These are phyloP conservation scores for Hortaea werneckii DNA, from an alignment of 2,329 filamentous ascomycete species.

Conservation along the genomic window DNA sequence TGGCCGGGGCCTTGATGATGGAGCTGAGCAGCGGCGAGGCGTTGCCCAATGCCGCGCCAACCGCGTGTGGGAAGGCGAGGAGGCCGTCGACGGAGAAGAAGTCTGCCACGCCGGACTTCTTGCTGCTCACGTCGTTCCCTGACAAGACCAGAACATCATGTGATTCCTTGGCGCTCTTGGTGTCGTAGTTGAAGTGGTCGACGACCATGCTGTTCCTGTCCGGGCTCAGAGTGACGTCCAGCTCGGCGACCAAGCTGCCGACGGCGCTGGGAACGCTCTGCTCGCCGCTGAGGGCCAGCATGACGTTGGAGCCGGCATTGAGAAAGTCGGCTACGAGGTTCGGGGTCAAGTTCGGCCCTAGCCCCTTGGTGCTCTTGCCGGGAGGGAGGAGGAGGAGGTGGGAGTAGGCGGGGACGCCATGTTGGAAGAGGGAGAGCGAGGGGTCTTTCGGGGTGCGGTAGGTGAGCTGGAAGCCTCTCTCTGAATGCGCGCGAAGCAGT, in stretches of 20 bases:
- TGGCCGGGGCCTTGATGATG: slow-evolving; percentile 69
- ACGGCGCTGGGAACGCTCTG: slow-evolving; percentile 61
- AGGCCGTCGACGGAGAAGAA: slow-evolving; percentile 64
- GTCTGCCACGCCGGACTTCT: slow-evolving; percentile 61
- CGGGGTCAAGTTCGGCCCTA: slow-evolving; percentile 80
- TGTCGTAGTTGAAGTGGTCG: slow-evolving; percentile 93
- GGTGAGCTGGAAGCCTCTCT: slow-evolving; percentile 67
- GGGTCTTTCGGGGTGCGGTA: slow-evolving; percentile 79
- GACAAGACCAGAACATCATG: slow-evolving; percentile 83
- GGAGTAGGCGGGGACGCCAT: slow-evolving; percentile 83
- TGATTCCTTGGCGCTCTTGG: slow-evolving; percentile 61
- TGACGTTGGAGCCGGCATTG: slow-evolving; percentile 82
- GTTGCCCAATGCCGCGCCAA: slow-evolving; percentile 73
- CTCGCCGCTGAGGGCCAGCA: slow-evolving; percentile 70
- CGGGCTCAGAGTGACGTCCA: slow-evolving; percentile 77
- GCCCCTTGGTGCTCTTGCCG: slow-evolving; percentile 74
- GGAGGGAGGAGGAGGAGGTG: slow-evolving; percentile 75
- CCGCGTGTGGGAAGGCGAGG: slow-evolving; percentile 70
- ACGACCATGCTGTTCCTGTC: slow-evolving; percentile 80
- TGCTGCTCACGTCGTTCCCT: slow-evolving; percentile 47
- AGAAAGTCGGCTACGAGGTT: slow-evolving; percentile 82
- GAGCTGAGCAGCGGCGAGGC: slow-evolving; percentile 66
- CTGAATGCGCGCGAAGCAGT: slow-evolving; percentile 36
- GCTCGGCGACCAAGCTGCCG: slow-evolving; percentile 69
- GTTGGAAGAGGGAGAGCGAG: slow-evolving; percentile 65